Percentiles rank a stretch among this genome's conserved stretches.
Conservation (phyloP, 352 stramenopile genomes). For the Phytophthora hibernalis region DNA sequence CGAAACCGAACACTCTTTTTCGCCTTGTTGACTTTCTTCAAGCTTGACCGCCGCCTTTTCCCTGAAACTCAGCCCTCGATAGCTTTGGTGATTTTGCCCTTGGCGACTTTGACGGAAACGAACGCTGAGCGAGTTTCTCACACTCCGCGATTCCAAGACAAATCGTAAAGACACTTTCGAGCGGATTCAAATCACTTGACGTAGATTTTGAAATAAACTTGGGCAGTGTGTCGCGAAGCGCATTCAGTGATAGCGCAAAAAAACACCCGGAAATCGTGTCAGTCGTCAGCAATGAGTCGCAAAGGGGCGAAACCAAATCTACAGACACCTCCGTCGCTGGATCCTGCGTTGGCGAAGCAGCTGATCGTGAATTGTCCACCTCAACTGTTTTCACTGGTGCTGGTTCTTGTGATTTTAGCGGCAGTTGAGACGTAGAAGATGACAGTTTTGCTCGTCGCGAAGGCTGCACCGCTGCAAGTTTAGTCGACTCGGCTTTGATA, state of each 20-base stretch:
- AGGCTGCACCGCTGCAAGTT: neutral
- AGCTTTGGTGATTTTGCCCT: slow-evolving; percentile 16
- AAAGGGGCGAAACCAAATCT: slow-evolving; percentile 40
- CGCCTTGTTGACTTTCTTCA: slow-evolving; percentile 25
- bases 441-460: neutral
- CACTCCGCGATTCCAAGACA: slow-evolving; percentile 49
- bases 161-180: slow-evolving; percentile 37
- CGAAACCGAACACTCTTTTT: slow-evolving; percentile 69
- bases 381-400: neutral
- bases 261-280: slow-evolving; percentile 54
- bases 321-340: neutral
- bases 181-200: slow-evolving; percentile 24
- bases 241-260: slow-evolving; percentile 49
- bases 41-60: slow-evolving; percentile 9
- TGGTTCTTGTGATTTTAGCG: slow-evolving; percentile 7
- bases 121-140: slow-evolving; percentile 45
- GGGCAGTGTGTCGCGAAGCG: slow-evolving; percentile 30
- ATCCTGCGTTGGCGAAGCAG: neutral
- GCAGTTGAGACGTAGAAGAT: neutral
- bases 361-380: neutral
- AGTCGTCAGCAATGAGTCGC: slow-evolving; percentile 44
- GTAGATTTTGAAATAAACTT: slow-evolving; percentile 7
- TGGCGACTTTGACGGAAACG: slow-evolving; percentile 27
- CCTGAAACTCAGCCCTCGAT: neutral
- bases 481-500: slow-evolving; percentile 27